Evolutionary conservation across 2,329 filamentous ascomycete species (phyloP).

Genomic region (Aspergillus melleus): DNA sequence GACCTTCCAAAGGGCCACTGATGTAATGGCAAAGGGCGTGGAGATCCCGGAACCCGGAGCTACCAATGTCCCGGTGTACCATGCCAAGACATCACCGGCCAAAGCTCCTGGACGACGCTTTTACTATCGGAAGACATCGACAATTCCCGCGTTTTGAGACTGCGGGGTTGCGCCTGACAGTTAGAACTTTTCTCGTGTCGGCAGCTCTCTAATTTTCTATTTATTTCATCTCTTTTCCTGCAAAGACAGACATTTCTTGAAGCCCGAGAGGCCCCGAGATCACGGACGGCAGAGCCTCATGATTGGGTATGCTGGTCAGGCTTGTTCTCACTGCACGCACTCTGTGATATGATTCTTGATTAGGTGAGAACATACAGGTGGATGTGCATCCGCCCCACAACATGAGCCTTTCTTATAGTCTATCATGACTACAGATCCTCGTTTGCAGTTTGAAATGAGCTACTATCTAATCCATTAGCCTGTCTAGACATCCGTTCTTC

Average conservation of each 20-base stretch:
- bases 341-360: slow-evolving; percentile 17
- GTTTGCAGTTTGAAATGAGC: background rate
- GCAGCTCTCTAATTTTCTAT: background rate
- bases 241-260: background rate
- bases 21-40: background rate
- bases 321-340: slow-evolving; percentile 11
- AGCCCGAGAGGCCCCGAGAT: background rate
- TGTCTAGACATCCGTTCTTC: slow-evolving; percentile 12
- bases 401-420: background rate
- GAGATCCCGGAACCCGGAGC: background rate
- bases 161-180: slow-evolving; percentile 1
- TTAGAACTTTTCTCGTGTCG: background rate
- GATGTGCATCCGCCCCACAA: slow-evolving; percentile 2
- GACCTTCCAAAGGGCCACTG: background rate
- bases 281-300: slow-evolving; percentile 11
- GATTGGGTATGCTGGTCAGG: slow-evolving; percentile 19
- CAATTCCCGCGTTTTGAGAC: slow-evolving; percentile 3
- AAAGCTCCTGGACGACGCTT: slow-evolving; percentile 16
- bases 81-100: slow-evolving; percentile 20
- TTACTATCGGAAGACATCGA: slow-evolving; percentile 1
- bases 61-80: slow-evolving; percentile 13
- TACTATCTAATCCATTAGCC: slow-evolving; percentile 1
- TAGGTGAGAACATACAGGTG: slow-evolving; percentile 14
- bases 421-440: background rate
- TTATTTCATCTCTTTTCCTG: background rate